Percentiles rank a stretch among this genome's conserved stretches.
Conservation (phyloP, 192 early-diverging fungal species). For the Backusella liffmaniae region DNA sequence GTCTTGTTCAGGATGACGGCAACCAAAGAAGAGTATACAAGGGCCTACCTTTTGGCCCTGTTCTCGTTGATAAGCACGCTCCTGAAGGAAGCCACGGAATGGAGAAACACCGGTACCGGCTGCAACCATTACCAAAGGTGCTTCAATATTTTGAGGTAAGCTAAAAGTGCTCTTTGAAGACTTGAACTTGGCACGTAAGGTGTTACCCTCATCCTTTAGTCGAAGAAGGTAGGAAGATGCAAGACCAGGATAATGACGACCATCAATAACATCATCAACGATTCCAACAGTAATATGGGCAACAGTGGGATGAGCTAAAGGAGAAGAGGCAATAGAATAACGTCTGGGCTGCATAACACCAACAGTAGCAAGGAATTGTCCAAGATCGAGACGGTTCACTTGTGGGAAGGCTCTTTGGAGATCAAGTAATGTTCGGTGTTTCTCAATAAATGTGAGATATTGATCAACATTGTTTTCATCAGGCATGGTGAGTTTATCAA, state of each 20-base stretch:
- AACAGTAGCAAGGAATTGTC: conserved; percentile 42
- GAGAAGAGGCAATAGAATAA: conserved; percentile 83
- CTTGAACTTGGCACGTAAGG: conserved; percentile 28
- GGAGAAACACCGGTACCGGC: conserved; percentile 94
- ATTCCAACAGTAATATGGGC: conserved; percentile 33
- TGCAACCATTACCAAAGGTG: conserved; percentile 83
- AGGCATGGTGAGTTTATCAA: conserved; percentile 29
- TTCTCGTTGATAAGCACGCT: conserved; percentile 16
- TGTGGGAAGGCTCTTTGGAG: conserved; percentile 40
- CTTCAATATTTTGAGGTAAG: conserved; percentile 53
- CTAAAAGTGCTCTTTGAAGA: conserved; percentile 50
- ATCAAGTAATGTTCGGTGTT: conserved; percentile 48
- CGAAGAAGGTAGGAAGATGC: conserved; percentile 28
- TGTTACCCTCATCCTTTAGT: background rate
- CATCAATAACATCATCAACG: conserved; percentile 30
- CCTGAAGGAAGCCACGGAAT: conserved; percentile 80
- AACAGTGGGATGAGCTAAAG: conserved; percentile 33
- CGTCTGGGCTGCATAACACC: conserved; percentile 71
- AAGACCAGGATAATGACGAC: conserved; percentile 34
- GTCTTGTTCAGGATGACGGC: conserved; percentile 67
- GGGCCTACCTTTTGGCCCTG: conserved; percentile 7
- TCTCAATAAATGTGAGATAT: conserved; percentile 43
- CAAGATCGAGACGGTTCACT: conserved; percentile 35
- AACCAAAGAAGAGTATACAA: conserved; percentile 77
- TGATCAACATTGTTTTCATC: conserved; percentile 27